phyloP scores from a whole-genome alignment of 2,329 filamentous ascomycete species.

The Verticillium klebahnii region DNA sequence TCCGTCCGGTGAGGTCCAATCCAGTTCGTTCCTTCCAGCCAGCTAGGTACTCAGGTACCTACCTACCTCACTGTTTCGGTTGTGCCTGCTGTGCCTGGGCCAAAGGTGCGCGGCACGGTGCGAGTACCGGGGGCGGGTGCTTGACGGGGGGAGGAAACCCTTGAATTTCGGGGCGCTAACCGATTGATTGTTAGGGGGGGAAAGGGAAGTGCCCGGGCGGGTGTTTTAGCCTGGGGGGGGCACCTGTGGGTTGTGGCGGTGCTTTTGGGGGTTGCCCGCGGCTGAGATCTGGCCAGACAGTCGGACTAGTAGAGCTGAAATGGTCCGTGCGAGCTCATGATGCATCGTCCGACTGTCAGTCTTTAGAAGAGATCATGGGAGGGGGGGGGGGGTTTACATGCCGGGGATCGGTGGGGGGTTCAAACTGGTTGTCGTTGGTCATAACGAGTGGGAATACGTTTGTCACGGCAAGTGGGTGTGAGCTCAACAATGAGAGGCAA shows the following conservation, averaged over 20 bases:
- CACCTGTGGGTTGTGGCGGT: conserved; percentile 9
- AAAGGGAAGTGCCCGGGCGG: conserved; percentile 6
- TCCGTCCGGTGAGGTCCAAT: not conserved
- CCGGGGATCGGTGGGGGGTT: not conserved
- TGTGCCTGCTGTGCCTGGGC: conserved; percentile 4
- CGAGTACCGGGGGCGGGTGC: conserved; percentile 4
- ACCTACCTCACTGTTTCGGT: not conserved
- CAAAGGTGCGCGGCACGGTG: conserved; percentile 11
- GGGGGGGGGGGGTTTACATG: not conserved
- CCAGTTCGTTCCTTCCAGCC: not conserved
- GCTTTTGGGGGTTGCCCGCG: conserved; percentile 4
- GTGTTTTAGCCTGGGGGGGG: conserved; percentile 1
- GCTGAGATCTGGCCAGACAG: not conserved
- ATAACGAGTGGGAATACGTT: not conserved
- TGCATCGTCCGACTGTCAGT: not conserved
- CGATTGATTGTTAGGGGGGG: conserved; percentile 9
- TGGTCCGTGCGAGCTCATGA: not conserved
- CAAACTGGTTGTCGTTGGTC: not conserved
- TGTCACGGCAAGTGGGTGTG: not conserved
- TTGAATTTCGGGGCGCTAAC: conserved; percentile 12
- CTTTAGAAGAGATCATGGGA: not conserved
- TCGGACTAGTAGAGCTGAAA: not conserved
- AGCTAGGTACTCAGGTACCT: not conserved
- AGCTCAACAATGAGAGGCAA: not conserved
- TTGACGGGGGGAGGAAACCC: conserved; percentile 13